Conservation (phyloP, 306 rosid species). For the Medicago truncatula region MtrunA17r5.0-ANR NC_053042.1:3560501-3561000, state of each 20-base stretch:
- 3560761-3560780: conserved; percentile 41
- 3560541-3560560: conserved; percentile 34
- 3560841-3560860: conserved; percentile 76
- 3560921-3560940: conserved; percentile 42
- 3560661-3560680: conserved; percentile 44
- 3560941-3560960: not conserved
- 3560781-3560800: conserved; percentile 44
- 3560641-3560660: conserved; percentile 39
- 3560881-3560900: conserved; percentile 53
- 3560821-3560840: conserved; percentile 61
- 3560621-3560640: conserved; percentile 51
- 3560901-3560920: conserved; percentile 46
- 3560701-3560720: conserved; percentile 44
- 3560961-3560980: conserved; percentile 24
- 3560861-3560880: conserved; percentile 76
- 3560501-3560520: conserved; percentile 40
- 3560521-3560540: conserved; percentile 40
- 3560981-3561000: not conserved
- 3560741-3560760: conserved; percentile 48
- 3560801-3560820: conserved; percentile 72
- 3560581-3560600: conserved; percentile 36
- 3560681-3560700: conserved; percentile 37
- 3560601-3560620: conserved; percentile 41
- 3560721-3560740: conserved; percentile 54
- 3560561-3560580: conserved; percentile 48